phyloP scores from a whole-genome alignment of 2,329 filamentous ascomycete genomes.

The Botryosphaeria agaves region DNA sequence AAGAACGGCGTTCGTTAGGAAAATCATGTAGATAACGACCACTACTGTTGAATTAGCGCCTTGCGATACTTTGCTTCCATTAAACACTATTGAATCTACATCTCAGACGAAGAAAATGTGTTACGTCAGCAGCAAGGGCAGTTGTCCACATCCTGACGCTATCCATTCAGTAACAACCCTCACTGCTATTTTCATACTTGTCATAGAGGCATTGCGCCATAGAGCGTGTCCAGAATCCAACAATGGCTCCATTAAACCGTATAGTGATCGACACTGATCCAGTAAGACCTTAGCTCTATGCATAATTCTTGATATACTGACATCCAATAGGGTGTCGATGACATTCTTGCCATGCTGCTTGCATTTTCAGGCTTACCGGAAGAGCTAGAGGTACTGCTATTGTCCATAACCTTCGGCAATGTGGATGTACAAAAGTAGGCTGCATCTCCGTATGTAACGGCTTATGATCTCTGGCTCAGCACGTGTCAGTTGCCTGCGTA shows the following conservation, averaged over 20 bases:
- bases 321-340: slow-evolving; percentile 53
- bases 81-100: too few relatives aligned
- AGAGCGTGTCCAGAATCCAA: not conserved
- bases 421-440: slow-evolving; percentile 64
- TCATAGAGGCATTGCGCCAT: too few relatives aligned
- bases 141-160: not conserved
- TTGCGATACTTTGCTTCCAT: too few relatives aligned
- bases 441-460: not conserved
- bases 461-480: not conserved
- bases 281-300: slow-evolving; percentile 29
- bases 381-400: slow-evolving; percentile 68
- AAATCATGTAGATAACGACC: too few relatives aligned
- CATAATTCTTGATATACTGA: not conserved
- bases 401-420: slow-evolving; percentile 90
- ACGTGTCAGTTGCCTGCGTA: slow-evolving; percentile 54
- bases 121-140: too few relatives aligned
- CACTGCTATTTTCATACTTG: not conserved
- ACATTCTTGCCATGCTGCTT: slow-evolving; percentile 74
- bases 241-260: not conserved
- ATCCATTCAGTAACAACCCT: not conserved
- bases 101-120: too few relatives aligned
- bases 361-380: slow-evolving; percentile 67
- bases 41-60: too few relatives aligned
- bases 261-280: slow-evolving; percentile 97
- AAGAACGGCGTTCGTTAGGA: too few relatives aligned